Conservation (phyloP, 768 basidiomycete species). For the Auriscalpium microsporum region DNA sequence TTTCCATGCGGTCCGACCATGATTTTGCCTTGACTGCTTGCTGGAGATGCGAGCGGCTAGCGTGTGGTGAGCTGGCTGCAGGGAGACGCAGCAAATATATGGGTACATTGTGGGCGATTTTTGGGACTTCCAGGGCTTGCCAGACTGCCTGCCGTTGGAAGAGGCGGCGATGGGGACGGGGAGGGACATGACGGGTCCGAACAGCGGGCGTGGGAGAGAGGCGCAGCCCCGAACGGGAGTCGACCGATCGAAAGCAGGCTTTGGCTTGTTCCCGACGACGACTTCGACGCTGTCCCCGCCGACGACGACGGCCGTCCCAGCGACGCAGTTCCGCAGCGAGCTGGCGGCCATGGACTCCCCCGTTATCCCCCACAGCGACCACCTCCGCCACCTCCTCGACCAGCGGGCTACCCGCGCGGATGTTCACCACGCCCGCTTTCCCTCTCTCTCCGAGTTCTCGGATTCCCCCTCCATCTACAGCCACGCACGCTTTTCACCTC, state of each 20-base stretch:
- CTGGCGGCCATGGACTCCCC: constrained; percentile 28
- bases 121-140: constrained; percentile 56
- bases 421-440: constrained; percentile 36
- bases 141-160: constrained; percentile 56
- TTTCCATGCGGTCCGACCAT: constrained; percentile 65
- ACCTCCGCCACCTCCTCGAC: constrained; percentile 44
- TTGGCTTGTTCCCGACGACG: no score
- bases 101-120: constrained; percentile 46
- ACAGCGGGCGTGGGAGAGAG: not conserved
- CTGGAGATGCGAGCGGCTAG: constrained; percentile 62
- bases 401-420: constrained; percentile 44
- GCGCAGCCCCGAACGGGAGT: not conserved
- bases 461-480: constrained; percentile 70
- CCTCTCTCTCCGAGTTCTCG: constrained; percentile 47
- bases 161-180: constrained; percentile 42
- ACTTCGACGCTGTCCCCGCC: no score
- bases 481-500: constrained; percentile 49
- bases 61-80: constrained; percentile 7
- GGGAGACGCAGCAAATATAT: not conserved
- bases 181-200: constrained; percentile 3
- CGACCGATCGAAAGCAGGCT: not conserved
- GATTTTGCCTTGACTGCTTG: constrained; percentile 54
- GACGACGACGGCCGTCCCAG: no score
- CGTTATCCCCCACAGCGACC: constrained; percentile 35
- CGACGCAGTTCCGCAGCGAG: not conserved